Base-by-base conservation (phyloP, 164 flowering plant genomes). In the Cinnamomum chago region DNA sequence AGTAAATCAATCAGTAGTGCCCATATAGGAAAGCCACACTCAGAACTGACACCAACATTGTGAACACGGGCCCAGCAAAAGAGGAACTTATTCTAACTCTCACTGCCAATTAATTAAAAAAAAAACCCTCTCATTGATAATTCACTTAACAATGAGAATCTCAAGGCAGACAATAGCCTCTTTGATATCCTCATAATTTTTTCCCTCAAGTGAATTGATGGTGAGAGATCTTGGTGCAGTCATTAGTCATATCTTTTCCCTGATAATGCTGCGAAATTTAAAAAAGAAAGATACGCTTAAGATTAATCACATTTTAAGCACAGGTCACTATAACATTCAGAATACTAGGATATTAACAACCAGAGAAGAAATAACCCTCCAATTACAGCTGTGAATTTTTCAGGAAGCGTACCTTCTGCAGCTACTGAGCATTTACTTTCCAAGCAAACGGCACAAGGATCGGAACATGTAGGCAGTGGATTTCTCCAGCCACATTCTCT, bases 401-500 rank as follows among this genome's bases (percentile, higher is more conserved):
- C 51, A 71, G 58, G 62, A 24, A 24, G 30, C 13, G n/a, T 90
- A 95, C 98, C 98, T 90, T 88, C 89, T 65, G 93, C 92, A 70
- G 97, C 90, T 6, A 95, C 97, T 17, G 92, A 86, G 85, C 98
- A 95, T 76, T 81, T 86, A 74, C 95, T 85, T 78, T 95, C 98
- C 79, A 95, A 83, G 79, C 98, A 95, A 73, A 95, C 97, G 71
- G 80, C 96, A 83, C 98, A 95, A 23, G 92, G 93, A 73, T 95
- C 98, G 75, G 79, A 72, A 77, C 89, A 86, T 55, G 91, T 58
- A 6, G 86, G 69, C 72, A 71, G 22, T 1, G 76, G 69, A 58
- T 72, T 82, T 74, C 86, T 87, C 97, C 95, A 95, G 79, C 98
- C 97, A 81, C 91, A 89, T 81, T 90, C 90, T 83, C 98, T 95